Evolutionary conservation across 1,139 yeast genomes (phyloP), one percentile per base, ranked within the genome.

Genomic region (Sporopachydermia cereana): DNA sequence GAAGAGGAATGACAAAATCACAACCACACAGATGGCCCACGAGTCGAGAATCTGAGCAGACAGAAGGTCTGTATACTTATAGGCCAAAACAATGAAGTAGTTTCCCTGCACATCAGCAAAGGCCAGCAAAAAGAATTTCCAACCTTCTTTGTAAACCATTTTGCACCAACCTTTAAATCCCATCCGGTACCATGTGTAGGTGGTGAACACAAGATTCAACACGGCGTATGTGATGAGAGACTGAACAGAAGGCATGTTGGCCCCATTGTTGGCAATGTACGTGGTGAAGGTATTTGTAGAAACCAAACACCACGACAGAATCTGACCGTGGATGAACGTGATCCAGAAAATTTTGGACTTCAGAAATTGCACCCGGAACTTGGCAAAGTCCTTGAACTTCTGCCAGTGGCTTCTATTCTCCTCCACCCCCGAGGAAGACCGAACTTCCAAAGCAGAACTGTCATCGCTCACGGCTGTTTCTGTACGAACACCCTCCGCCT

Each of bases 21-120:
- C 68, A 14, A 67, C 72, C 24, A 67, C 68, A 2, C 64, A 71
- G 49, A 68, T 67, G 20, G 73, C 67, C 54, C 67, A 67, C 47
- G 66, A 66, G 50, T 68, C 72, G 23, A 68, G 59, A 48, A 68
- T 50, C 16, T 68, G 64, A 16, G 71, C 72, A 45, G 68, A 61
- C 42, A 68, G 55, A 51, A 68, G 52, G 50, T 65, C 68, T 24
- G 72, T 68, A 53, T 68, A 68, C 45, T 57, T 57, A 51, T 67
- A 68, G 4, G 73, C 72, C 49, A 62, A 62, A 44, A 66, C 70
- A 7, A 67, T 66, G 47, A 67, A 67, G 54, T 67, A 67, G 55
- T 67, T 67, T 21, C 72, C 72, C 51, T 68, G 62, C 22, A 68
- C 72, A 48, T 68, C 72, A 20, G 68, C 66, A 54, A 68, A 67